These are phyloP conservation scores for Chrysosphaeria jannelii DNA, from an alignment of 2,329 filamentous ascomycete species.

Conservation along the genomic window DNA sequence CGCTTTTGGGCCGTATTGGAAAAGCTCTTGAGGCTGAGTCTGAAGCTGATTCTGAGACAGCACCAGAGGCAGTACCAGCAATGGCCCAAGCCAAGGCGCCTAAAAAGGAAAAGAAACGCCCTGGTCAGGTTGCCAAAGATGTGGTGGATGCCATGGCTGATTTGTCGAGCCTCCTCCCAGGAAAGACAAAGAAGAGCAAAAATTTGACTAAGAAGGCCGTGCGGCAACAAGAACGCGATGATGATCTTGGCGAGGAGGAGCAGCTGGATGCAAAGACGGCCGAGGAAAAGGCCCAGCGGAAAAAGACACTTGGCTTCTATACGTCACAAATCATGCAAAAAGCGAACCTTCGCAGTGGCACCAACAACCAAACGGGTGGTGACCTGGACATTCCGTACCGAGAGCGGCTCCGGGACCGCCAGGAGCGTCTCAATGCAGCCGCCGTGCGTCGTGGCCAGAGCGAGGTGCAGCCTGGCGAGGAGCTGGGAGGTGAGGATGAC, in stretches of 20 bases:
- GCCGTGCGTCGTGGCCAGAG: slow-evolving; percentile 56
- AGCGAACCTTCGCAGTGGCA: slow-evolving; percentile 44
- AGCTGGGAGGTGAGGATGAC: slow-evolving; percentile 32
- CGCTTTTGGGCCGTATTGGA: neutral
- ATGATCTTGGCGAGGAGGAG: slow-evolving; percentile 83
- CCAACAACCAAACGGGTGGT: slow-evolving; percentile 21
- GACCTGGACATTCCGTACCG: slow-evolving; percentile 66
- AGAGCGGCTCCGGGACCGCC: slow-evolving; percentile 62
- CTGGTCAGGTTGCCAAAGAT: slow-evolving; percentile 16
- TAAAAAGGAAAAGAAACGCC: slow-evolving; percentile 4
- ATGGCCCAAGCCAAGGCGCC: slow-evolving; percentile 7
- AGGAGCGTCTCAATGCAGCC: slow-evolving; percentile 63
- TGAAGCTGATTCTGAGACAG: slow-evolving; percentile 9
- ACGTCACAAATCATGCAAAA: slow-evolving; percentile 94
- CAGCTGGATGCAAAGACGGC: slow-evolving; percentile 46
- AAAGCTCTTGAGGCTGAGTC: slow-evolving; percentile 1
- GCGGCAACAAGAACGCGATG: slow-evolving; percentile 25
- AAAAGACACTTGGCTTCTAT: slow-evolving; percentile 89
- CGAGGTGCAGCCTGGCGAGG: slow-evolving; percentile 29
- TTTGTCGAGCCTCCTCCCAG: slow-evolving; percentile 29
- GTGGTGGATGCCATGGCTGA: slow-evolving; percentile 42
- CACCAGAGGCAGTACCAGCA: neutral
- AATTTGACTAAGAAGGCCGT: slow-evolving; percentile 10
- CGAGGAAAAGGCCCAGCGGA: slow-evolving; percentile 63
- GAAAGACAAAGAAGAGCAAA: slow-evolving; percentile 10